phyloP scores from a whole-genome alignment of 192 early-diverging fungal genomes.

The Entomortierella lignicola region DNA sequence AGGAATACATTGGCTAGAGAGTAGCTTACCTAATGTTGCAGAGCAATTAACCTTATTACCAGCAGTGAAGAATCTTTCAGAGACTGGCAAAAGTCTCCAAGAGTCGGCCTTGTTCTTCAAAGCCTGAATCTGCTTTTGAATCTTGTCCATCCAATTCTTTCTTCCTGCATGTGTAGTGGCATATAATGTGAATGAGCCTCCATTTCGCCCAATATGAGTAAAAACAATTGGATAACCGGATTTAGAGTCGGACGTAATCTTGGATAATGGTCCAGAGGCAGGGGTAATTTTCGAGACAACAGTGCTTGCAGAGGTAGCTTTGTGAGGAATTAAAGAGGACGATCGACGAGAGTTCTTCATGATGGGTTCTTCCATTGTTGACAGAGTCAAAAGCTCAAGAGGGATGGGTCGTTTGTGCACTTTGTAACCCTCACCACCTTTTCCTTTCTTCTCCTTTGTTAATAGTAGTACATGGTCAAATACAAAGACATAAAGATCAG shows the following conservation, averaged over 20 bases:
- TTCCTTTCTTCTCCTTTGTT: conserved; percentile 73
- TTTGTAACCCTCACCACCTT: conserved; percentile 71
- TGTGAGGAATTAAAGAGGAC: conserved; percentile 51
- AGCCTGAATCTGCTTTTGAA: conserved; percentile 69
- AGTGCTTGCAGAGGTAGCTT: conserved; percentile 19
- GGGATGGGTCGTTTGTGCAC: conserved; percentile 84
- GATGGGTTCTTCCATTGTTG: conserved; percentile 61
- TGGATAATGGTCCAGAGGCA: conserved; percentile 35
- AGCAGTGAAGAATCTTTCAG: conserved; percentile 62
- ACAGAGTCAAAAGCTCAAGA: conserved; percentile 76
- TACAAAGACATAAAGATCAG: conserved; percentile 81
- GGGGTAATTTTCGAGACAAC: conserved; percentile 47
- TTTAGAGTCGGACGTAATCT: conserved; percentile 61
- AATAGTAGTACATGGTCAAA: conserved; percentile 91
- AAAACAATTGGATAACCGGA: conserved; percentile 80
- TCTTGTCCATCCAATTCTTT: conserved; percentile 86
- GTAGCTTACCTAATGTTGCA: conserved; percentile 57
- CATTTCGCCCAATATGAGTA: conserved; percentile 77
- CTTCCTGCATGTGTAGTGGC: conserved; percentile 79
- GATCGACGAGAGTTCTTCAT: conserved; percentile 30
- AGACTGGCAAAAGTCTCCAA: conserved; percentile 69
- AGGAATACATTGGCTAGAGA: background rate
- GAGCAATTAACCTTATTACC: conserved; percentile 70
- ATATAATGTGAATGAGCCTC: conserved; percentile 78
- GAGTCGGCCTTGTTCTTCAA: conserved; percentile 55